Evolutionary conservation across 164 flowering plant genomes (phyloP).

Genomic region (Echeveria elegans): DNA sequence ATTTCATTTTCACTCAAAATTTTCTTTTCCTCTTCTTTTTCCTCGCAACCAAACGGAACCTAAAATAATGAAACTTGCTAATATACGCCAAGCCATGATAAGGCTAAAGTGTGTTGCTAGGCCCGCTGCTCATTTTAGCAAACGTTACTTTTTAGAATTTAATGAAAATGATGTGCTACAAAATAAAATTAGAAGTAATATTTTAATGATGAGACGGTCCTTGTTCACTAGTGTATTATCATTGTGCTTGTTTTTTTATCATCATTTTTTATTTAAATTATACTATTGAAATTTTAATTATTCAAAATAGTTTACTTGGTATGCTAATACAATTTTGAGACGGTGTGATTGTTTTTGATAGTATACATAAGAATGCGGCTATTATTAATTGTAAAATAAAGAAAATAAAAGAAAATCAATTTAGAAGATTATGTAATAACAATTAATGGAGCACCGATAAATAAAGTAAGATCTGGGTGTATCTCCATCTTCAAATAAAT

Average conservation of each 20-base stretch:
- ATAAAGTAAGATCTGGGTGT: neutral
- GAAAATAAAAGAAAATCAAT: neutral
- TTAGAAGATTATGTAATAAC: neutral
- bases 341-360: neutral
- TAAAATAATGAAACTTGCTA: constrained; percentile 2
- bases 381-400: too few relatives aligned
- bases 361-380: neutral
- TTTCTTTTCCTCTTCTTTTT: too few relatives aligned
- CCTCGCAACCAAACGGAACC: too few relatives aligned
- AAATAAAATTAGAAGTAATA: neutral
- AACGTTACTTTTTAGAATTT: neutral
- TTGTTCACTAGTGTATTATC: neutral
- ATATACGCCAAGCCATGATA: neutral
- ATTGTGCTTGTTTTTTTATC: neutral
- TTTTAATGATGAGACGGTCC: neutral
- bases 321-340: too few relatives aligned
- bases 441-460: neutral
- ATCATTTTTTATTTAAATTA: too few relatives aligned
- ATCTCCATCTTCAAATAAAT: neutral
- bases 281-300: too few relatives aligned
- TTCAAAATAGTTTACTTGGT: too few relatives aligned
- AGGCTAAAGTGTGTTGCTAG: neutral
- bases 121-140: neutral
- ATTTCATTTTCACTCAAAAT: too few relatives aligned
- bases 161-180: neutral